Conservation (phyloP, 148 eudicot genomes). For the Silene latifolia region DNA sequence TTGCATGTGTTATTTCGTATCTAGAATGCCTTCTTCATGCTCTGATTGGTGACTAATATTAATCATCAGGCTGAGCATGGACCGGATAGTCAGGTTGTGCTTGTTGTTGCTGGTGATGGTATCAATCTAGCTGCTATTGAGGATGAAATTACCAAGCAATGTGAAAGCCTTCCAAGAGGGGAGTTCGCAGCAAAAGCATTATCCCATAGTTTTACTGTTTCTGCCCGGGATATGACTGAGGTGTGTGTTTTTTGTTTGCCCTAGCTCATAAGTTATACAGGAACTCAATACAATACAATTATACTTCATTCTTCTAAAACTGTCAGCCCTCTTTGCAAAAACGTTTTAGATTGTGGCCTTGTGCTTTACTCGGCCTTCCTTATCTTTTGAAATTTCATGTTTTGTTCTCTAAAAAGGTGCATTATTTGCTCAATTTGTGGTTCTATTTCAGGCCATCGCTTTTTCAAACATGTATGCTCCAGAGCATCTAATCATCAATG, state of each 20-base stretch:
- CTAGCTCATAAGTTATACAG: neutral
- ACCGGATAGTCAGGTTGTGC: constrained; percentile 98
- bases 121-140: constrained; percentile 60
- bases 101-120: constrained; percentile 84
- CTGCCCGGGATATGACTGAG: constrained; percentile 91
- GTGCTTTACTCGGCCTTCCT: neutral
- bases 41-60: neutral
- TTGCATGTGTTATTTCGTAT: too few species aligned
- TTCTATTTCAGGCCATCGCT: constrained; percentile 59
- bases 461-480: constrained; percentile 97
- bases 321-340: neutral
- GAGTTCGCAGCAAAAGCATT: constrained; percentile 82
- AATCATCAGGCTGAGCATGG: constrained; percentile 96
- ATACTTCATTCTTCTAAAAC: neutral
- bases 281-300: neutral
- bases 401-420: neutral
- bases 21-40: neutral
- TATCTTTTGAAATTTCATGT: neutral
- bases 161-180: constrained; percentile 85
- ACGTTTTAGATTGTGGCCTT: neutral
- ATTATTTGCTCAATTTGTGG: neutral
- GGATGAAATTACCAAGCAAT: constrained; percentile 77
- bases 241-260: constrained; percentile 35
- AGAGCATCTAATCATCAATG: constrained; percentile 94
- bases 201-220: constrained; percentile 77